phyloP scores from a whole-genome alignment of 164 flowering plant species.

The Vitis vinifera region ASM3070453v1 NC_081809.1:26807501-26808000 shows the following conservation, averaged over 20 bases:
- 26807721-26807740: background rate
- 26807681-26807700: too few species aligned
- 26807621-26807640: background rate
- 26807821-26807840: conserved; percentile 91
- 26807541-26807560: too few species aligned
- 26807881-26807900: conserved; percentile 93
- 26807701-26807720: background rate
- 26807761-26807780: conserved; percentile 92
- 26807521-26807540: too few species aligned
- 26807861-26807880: conserved; percentile 94
- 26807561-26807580: too few species aligned
- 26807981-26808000: too few species aligned
- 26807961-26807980: background rate
- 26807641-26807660: too few species aligned
- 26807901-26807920: conserved; percentile 95
- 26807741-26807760: conserved; percentile 4
- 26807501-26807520: too few species aligned
- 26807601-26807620: too few species aligned
- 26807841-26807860: conserved; percentile 99
- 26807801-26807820: conserved; percentile 82
- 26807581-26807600: too few species aligned
- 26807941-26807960: conserved; percentile 74
- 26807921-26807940: conserved; percentile 93
- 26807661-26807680: too few species aligned
- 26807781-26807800: conserved; percentile 79